A percentile compares a stretch with the other conserved stretches of the same genome.
Evolutionary conservation across 768 basidiomycete genomes (phyloP).

Genomic region (Rhodosporidiobolus sp.): DNA sequence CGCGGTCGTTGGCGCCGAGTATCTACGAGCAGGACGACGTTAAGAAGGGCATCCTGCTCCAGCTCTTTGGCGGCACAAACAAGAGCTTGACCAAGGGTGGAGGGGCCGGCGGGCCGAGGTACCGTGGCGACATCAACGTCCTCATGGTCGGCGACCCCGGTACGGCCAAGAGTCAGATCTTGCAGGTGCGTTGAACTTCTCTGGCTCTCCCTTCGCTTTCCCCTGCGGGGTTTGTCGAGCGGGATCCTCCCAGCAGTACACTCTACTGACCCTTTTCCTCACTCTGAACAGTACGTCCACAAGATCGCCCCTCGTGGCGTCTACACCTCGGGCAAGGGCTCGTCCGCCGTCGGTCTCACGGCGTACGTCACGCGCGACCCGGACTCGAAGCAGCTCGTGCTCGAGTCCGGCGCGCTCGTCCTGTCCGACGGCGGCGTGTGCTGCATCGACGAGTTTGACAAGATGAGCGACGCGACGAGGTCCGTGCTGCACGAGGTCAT

Average conservation of each 20-base stretch:
- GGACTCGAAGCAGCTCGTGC: conserved; percentile 93
- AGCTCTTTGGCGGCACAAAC: conserved; percentile 96
- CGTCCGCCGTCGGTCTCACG: conserved; percentile 96
- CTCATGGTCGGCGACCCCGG: conserved; percentile 96
- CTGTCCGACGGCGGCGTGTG: conserved; percentile 94
- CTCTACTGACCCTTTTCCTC: no score
- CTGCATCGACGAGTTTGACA: conserved; percentile 92
- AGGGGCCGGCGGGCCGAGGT: conserved; percentile 91
- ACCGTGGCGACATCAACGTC: conserved; percentile 97
- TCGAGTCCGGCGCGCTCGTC: conserved; percentile 94
- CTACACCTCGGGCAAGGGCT: conserved; percentile 96
- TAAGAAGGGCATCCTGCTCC: conserved; percentile 94
- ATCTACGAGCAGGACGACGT: conserved; percentile 99
- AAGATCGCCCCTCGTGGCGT: conserved; percentile 97
- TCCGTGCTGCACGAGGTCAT: conserved; percentile 57
- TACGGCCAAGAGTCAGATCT: conserved; percentile 90
- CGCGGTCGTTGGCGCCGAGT: conserved; percentile 82
- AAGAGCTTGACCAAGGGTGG: conserved; percentile 90
- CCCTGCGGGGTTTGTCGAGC: no score
- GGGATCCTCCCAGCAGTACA: no score
- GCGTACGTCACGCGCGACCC: conserved; percentile 98
- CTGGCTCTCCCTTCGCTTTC: neutral
- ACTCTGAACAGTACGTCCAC: conserved; percentile 87
- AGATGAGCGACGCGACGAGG: conserved; percentile 56
- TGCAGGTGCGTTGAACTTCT: conserved; percentile 60